Evolutionary conservation across 306 rosid genomes (phyloP).

Genomic region (Gleditsia sinensis): DNA sequence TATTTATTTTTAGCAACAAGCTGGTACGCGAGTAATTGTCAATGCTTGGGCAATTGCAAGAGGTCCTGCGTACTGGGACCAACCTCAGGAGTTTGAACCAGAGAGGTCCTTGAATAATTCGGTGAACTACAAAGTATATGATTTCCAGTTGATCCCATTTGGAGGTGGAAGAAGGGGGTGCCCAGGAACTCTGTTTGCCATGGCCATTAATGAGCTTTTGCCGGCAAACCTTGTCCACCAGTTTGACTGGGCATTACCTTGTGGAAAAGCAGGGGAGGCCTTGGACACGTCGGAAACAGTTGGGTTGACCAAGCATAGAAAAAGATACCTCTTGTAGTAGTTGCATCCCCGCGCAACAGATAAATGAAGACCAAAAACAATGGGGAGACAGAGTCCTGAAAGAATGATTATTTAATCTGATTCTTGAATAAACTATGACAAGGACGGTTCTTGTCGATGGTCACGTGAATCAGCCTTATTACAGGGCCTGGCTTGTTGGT

Average conservation of each 20-base stretch:
- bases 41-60: conserved; percentile 50
- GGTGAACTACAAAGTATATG: conserved; percentile 46
- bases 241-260: conserved; percentile 41
- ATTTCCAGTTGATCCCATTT: conserved; percentile 49
- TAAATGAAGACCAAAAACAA: background rate
- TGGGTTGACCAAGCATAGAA: conserved; percentile 36
- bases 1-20: too few species aligned
- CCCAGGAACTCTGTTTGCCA: conserved; percentile 41
- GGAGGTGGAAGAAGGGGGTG: conserved; percentile 56
- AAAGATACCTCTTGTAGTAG: conserved; percentile 38
- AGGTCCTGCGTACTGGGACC: conserved; percentile 42
- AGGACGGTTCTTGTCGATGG: too few species aligned
- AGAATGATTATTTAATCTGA: too few species aligned
- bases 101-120: conserved; percentile 44
- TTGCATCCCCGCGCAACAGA: background rate
- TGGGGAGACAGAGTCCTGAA: too few species aligned
- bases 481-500: too few species aligned
- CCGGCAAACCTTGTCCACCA: conserved; percentile 40
- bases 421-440: too few species aligned
- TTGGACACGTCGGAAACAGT: conserved; percentile 43
- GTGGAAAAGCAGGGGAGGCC: conserved; percentile 1
- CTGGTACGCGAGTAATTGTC: conserved; percentile 30
- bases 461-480: too few species aligned
- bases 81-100: conserved; percentile 53
- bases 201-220: conserved; percentile 32